phyloP scores from a whole-genome alignment of 2,329 filamentous ascomycete species.

The Pestalotiopsis sp. region DNA sequence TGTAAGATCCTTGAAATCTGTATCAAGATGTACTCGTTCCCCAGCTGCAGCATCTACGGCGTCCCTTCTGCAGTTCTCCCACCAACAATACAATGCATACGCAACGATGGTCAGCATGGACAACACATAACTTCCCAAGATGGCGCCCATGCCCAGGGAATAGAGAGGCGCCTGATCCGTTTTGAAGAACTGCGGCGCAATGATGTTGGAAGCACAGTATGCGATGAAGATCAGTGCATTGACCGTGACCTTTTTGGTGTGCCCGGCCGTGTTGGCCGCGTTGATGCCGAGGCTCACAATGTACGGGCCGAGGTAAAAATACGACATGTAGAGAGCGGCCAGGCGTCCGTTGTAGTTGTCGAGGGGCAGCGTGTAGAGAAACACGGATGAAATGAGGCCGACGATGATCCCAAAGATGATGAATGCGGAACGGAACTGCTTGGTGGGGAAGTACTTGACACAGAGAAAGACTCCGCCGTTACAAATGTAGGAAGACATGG shows the following conservation, averaged over 20 bases:
- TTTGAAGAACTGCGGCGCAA: conserved; percentile 65
- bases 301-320: conserved; percentile 32
- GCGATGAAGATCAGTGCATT: conserved; percentile 64
- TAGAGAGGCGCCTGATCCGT: conserved; percentile 50
- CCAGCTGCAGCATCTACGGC: not conserved
- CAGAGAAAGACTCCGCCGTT: conserved; percentile 39
- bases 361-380: conserved; percentile 32
- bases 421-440: conserved; percentile 21
- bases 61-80: conserved; percentile 41
- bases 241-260: conserved; percentile 68
- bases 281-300: conserved; percentile 30
- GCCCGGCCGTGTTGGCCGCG: conserved; percentile 54
- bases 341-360: conserved; percentile 30
- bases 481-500: conserved; percentile 37
- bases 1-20: conserved; percentile 42
- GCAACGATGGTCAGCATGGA: conserved; percentile 40
- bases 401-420: conserved; percentile 23
- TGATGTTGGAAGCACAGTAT: conserved; percentile 64
- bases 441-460: conserved; percentile 18
- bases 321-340: conserved; percentile 36
- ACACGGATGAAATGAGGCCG: conserved; percentile 28
- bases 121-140: conserved; percentile 43
- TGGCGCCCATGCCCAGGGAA: conserved; percentile 41
- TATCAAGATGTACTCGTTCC: conserved; percentile 14
- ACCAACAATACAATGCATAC: conserved; percentile 32